Evolutionary conservation across 306 rosid species (phyloP).

Genomic region (Trifolium subterraneum): DNA sequence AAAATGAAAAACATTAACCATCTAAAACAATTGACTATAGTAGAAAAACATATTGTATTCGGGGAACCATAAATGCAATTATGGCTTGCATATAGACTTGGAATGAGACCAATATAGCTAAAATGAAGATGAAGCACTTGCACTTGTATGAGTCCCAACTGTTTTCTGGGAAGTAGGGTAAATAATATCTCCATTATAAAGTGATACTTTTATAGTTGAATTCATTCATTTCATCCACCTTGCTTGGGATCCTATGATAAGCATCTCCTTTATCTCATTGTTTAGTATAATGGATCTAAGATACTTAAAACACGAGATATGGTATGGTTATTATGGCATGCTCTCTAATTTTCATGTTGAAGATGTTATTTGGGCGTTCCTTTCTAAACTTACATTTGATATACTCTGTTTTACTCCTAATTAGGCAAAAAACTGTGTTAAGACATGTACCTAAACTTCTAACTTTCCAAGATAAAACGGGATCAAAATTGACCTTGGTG

Average conservation of each 20-base stretch:
- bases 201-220: no score
- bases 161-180: constrained; percentile 12
- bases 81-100: constrained; percentile 1
- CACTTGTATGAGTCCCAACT: background rate
- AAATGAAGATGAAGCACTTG: constrained; percentile 18
- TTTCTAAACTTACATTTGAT: background rate
- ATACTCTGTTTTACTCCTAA: background rate
- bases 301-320: background rate
- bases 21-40: background rate
- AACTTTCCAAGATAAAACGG: constrained; percentile 5
- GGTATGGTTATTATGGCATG: background rate
- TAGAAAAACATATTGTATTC: constrained; percentile 15
- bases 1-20: constrained; percentile 22
- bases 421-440: background rate
- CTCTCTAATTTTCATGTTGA: background rate
- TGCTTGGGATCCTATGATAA: background rate
- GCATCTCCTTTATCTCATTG: background rate
- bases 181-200: background rate
- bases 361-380: background rate
- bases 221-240: background rate
- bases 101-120: constrained; percentile 14
- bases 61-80: constrained; percentile 25
- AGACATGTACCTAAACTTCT: background rate
- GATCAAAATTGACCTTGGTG: background rate
- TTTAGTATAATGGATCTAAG: background rate